Evolutionary conservation across 345 rosid genomes (phyloP).

Genomic region (Citrus medica): DNA sequence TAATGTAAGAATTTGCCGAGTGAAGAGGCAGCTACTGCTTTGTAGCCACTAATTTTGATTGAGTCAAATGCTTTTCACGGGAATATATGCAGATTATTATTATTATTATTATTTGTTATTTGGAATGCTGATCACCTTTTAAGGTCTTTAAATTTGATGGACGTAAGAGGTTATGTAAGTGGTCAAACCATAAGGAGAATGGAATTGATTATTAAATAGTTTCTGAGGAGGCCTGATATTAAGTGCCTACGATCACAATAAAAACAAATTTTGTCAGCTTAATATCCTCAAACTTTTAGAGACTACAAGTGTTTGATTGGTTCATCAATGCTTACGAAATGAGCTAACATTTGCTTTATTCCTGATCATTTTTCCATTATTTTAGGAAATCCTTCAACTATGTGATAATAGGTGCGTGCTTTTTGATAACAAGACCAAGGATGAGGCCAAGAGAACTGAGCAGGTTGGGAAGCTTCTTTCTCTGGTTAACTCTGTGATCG

Average conservation of each 20-base stretch:
- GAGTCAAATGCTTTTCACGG: not conserved
- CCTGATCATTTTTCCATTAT: not conserved
- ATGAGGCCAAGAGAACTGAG: slow-evolving; percentile 44
- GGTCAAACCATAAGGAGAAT: not conserved
- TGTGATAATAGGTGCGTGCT: slow-evolving; percentile 61
- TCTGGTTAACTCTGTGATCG: slow-evolving; percentile 48
- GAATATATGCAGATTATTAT: not conserved
- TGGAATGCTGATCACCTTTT: no score
- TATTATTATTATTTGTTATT: not conserved
- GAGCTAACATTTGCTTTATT: not conserved
- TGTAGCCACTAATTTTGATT: not conserved
- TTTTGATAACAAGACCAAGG: slow-evolving; percentile 80
- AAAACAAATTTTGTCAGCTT: not conserved
- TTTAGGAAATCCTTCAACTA: slow-evolving; percentile 58
- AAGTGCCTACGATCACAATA: not conserved
- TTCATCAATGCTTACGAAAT: not conserved
- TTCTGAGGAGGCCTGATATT: no score
- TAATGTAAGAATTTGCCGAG: not conserved
- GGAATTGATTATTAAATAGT: not conserved
- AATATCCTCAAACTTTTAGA: not conserved
- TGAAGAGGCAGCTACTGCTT: not conserved
- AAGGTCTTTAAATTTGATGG: no score
- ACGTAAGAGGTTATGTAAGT: no score
- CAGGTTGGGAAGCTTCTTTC: slow-evolving; percentile 68
- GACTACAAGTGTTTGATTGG: not conserved